Evolutionary conservation across 2,329 filamentous ascomycete genomes (phyloP), one percentile per base, ranked within the genome.

Genomic region (Pseudogymnoascus pannorum): DNA sequence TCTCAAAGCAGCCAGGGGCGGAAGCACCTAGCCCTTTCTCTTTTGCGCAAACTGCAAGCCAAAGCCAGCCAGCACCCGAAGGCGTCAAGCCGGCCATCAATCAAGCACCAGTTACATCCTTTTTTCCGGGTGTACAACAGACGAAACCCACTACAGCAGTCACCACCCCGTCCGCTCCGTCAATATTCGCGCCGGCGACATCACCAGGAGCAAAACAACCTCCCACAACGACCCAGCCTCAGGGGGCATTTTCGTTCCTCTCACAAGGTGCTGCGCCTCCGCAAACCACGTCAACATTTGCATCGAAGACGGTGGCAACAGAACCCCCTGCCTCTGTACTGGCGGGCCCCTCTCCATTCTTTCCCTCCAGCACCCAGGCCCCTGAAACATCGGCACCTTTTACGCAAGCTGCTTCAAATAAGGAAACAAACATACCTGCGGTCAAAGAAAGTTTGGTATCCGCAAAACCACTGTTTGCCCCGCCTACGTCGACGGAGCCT

Each of bases 1-100:
- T 54, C 26, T 31, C 48, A 31, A 31, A 54, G 48, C 26, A 54
- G 26, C 48, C 26, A 3, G 48, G 26, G 8, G 8, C 26, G 9
- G 48, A 54, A 31, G n/a, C 48, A 54, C 5, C 48, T 8, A 54
- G 48, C n/a, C 48, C 48, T 54, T 54, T 31, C 48, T 54, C 48
- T 31, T 54, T 54, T 11, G 11, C 48, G 5, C 16, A 24, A 14
- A 20, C 48, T 20, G 16, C 48, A 7, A 11, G 12, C 14, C n/a
- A 31, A 54, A 54, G n/a, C 48, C 48, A 54, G 26, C 48, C 16
- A 31, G 16, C 48, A 20, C 9, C 22, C 42, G 22, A 18, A 20
- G 11, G 36, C 16, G 16, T n/a, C 3, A 18, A 40, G 36, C 9
- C 29, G 4, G n/a, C 42, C 22, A 8, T 26, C 20, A 48, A 2